These are phyloP conservation scores for Schrenkiella parvula DNA, from an alignment of 345 rosid genomes.

Conservation along the genomic window DNA sequence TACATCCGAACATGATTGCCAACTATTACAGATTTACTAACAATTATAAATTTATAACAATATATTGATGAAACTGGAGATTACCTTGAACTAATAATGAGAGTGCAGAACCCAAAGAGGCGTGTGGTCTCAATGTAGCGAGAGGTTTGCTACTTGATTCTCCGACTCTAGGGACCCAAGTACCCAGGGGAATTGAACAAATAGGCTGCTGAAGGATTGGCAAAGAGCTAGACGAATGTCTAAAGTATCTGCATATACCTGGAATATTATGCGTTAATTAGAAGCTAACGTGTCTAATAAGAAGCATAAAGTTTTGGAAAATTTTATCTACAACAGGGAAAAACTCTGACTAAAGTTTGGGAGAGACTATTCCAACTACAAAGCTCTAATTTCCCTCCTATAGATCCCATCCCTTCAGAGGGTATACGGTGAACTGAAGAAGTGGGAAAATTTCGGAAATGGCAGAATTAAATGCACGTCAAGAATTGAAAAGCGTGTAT, in stretches of 20 bases:
- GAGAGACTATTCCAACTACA: constrained; percentile 1
- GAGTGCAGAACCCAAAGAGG: constrained; percentile 71
- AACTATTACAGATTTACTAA: constrained; percentile 1
- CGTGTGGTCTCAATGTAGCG: constrained; percentile 65
- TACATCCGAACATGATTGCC: neutral
- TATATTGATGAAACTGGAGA: neutral
- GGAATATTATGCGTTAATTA: constrained; percentile 34
- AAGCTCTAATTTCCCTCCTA: neutral
- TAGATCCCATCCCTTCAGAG: neutral
- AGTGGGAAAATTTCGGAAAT: neutral
- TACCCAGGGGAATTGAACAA: constrained; percentile 73
- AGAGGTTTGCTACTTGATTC: constrained; percentile 61
- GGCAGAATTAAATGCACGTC: neutral
- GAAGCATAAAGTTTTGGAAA: neutral
- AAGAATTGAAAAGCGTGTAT: neutral
- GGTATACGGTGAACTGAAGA: neutral
- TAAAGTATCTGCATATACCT: constrained; percentile 95
- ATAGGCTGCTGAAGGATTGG: constrained; percentile 90
- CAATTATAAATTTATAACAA: neutral
- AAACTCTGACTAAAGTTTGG: constrained; percentile 1
- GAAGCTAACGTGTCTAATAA: constrained; percentile 17
- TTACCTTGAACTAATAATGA: constrained; percentile 73
- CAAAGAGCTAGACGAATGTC: constrained; percentile 76
- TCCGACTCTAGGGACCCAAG: constrained; percentile 92
- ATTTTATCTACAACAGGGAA: neutral